A percentile compares a stretch with the other conserved stretches of the same genome.
Evolutionary conservation across 2,329 filamentous ascomycete species (phyloP).

Genomic region (Trichoderma gracile): DNA sequence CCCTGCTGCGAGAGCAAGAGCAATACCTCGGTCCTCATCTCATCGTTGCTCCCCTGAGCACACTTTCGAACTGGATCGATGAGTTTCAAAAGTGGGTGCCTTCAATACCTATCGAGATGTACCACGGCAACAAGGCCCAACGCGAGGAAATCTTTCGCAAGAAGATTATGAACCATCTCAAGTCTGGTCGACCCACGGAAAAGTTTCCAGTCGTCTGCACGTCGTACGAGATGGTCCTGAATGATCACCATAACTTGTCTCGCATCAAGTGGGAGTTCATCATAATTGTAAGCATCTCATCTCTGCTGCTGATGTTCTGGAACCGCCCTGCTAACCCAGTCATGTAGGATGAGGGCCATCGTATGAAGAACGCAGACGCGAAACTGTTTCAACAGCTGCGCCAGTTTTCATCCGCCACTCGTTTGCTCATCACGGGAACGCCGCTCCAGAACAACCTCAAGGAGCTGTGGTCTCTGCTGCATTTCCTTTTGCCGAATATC

Average conservation of each 20-base stretch:
- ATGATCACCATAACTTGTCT: slow-evolving; percentile 77
- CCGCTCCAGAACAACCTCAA: slow-evolving; percentile 94
- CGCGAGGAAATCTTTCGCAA: slow-evolving; percentile 73
- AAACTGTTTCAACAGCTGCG: slow-evolving; percentile 86
- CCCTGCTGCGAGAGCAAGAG: slow-evolving; percentile 83
- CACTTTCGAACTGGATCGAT: slow-evolving; percentile 91
- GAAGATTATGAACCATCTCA: slow-evolving; percentile 69
- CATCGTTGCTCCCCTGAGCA: slow-evolving; percentile 87
- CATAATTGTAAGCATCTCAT: slow-evolving; percentile 68
- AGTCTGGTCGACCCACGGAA: slow-evolving; percentile 56
- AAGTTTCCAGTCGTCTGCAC: slow-evolving; percentile 92
- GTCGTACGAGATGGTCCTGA: slow-evolving; percentile 93
- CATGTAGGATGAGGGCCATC: slow-evolving; percentile 93
- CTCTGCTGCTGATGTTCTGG: no score
- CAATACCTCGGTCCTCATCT: slow-evolving; percentile 82
- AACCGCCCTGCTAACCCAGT: no score
- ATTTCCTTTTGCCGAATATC: slow-evolving; percentile 89
- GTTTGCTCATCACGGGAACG: slow-evolving; percentile 90
- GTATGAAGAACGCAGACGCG: slow-evolving; percentile 95
- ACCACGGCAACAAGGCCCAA: slow-evolving; percentile 80
- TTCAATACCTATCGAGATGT: slow-evolving; percentile 81
- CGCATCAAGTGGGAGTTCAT: slow-evolving; percentile 96
- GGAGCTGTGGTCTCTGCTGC: slow-evolving; percentile 90
- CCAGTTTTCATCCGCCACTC: slow-evolving; percentile 84
- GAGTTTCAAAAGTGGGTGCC: slow-evolving; percentile 93